phyloP scores from a whole-genome alignment of 768 basidiomycete species.

The Peribolospora baueri region DNA sequence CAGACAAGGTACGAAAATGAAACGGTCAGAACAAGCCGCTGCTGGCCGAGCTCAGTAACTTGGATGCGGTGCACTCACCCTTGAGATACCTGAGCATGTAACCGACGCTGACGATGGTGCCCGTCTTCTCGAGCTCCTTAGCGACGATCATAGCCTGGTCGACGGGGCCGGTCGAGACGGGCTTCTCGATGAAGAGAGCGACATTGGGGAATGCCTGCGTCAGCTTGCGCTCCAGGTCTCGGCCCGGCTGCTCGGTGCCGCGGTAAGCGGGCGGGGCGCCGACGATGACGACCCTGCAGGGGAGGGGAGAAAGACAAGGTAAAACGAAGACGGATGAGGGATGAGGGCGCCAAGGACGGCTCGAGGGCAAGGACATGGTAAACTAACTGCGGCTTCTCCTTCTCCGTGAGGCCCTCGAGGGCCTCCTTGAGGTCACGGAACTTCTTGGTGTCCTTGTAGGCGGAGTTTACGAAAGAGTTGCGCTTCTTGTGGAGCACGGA shows the following conservation, averaged over 20 bases:
- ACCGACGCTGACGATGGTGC: constrained; percentile 2
- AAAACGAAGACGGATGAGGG: background rate
- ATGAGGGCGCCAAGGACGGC: background rate
- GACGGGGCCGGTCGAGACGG: constrained; percentile 52
- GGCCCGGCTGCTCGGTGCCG: background rate
- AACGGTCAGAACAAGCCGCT: too few relatives aligned
- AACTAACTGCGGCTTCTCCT: constrained; percentile 6
- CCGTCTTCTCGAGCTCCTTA: background rate
- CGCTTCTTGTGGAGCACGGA: constrained; percentile 69
- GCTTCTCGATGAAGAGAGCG: constrained; percentile 70
- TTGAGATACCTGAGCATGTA: constrained; percentile 87
- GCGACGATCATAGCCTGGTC: background rate
- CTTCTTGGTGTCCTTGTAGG: constrained; percentile 51
- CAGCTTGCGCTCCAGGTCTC: background rate
- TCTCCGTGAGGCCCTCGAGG: constrained; percentile 7
- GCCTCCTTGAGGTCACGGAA: constrained; percentile 6
- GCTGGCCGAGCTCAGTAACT: too few relatives aligned
- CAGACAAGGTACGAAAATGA: too few relatives aligned
- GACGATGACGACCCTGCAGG: background rate
- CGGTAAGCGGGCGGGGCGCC: background rate
- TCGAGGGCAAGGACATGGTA: background rate
- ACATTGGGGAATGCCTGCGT: background rate
- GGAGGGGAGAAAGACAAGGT: background rate
- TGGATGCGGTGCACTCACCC: background rate
- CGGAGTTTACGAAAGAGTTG: constrained; percentile 73